Evolutionary conservation across 2,329 filamentous ascomycete species (phyloP), one percentile per base, ranked within the genome.

Genomic region (Pyrenophora seminiperda): DNA sequence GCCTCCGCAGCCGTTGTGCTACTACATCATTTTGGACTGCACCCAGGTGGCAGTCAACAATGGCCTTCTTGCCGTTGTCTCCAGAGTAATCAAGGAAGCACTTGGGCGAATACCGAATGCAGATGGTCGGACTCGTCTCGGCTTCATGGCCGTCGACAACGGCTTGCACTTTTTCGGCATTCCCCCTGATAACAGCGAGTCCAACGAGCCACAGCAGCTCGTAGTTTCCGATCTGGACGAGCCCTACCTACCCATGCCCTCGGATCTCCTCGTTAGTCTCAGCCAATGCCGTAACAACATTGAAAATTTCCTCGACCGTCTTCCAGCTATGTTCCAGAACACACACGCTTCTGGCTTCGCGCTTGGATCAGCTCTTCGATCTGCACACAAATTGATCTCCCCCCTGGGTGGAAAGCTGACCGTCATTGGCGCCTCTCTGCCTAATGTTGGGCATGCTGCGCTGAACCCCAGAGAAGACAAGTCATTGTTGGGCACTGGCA

Each of bases 61-160:
- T 39, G 94, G 94, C 40, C 85, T 99, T 24, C 80, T 97, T 52
- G 94, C 94, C 41, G 97, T 94, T 7, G 90, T 88, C 55, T 93
- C 94, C 49, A 85, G 94, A 64, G 96, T 92, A 58, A 97, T 99
- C 64, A 81, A 95, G 67, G 94, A 97, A 74, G 96, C 92, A 67
- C 82, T 99, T 48, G 93, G 95, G 75, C 83, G 93, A 75, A 97
- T 99, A 83, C 94, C 94, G n/a, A 97, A 99, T 74, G 92, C 92
- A 18, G 94, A 97, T 72, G 85, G 92, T 54, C 84, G 94, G 63
- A 97, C 94, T 31, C 85, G 93, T 52, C 81, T 99, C 47, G 94
- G 94, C 22, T 99, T 99, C 73, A 88, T 99, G 72, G 92, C 92
- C 6, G 91, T 97, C 18, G 94, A 99, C 75, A 91, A 91, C 10